A percentile compares a stretch with the other conserved stretches of the same genome.
phyloP scores from a whole-genome alignment of 2,329 filamentous ascomycete species.

The Thermoascus crustaceus region DNA sequence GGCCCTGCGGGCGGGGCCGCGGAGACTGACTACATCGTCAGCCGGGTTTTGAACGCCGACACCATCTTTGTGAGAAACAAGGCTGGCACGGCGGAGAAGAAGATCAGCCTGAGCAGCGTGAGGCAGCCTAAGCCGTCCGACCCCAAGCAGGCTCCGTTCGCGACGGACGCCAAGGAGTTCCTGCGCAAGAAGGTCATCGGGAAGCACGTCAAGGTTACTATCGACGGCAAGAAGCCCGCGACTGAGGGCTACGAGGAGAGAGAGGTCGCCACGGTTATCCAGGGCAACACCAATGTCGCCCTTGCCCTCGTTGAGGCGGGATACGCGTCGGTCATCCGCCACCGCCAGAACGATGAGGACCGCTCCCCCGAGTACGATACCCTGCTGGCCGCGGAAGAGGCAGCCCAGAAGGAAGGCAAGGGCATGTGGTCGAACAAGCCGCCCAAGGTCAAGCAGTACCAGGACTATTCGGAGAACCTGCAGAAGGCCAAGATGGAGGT shows the following conservation, averaged over 20 bases:
- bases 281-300: conserved; percentile 80
- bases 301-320: conserved; percentile 82
- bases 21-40: conserved; percentile 73
- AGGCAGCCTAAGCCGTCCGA: conserved; percentile 87
- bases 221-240: conserved; percentile 86
- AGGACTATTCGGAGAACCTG: conserved; percentile 82
- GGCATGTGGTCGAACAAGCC: conserved; percentile 93
- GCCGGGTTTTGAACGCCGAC: conserved; percentile 79
- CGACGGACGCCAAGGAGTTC: conserved; percentile 92
- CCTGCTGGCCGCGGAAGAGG: conserved; percentile 37
- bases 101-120: conserved; percentile 85
- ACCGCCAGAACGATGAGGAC: conserved; percentile 90
- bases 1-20: conserved; percentile 47
- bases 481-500: conserved; percentile 96
- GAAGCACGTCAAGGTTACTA: conserved; percentile 82
- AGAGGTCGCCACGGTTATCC: conserved; percentile 81
- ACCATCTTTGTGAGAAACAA: conserved; percentile 82
- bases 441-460: conserved; percentile 70
- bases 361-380: conserved; percentile 85
- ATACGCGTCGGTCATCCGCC: conserved; percentile 87
- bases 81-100: conserved; percentile 74
- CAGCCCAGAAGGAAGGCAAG: conserved; percentile 77
- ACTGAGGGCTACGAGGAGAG: conserved; percentile 87
- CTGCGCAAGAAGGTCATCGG: conserved; percentile 88
- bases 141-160: conserved; percentile 77